Conservation (phyloP, 78 protist species). For the Tieghemostelium lacteum region DNA sequence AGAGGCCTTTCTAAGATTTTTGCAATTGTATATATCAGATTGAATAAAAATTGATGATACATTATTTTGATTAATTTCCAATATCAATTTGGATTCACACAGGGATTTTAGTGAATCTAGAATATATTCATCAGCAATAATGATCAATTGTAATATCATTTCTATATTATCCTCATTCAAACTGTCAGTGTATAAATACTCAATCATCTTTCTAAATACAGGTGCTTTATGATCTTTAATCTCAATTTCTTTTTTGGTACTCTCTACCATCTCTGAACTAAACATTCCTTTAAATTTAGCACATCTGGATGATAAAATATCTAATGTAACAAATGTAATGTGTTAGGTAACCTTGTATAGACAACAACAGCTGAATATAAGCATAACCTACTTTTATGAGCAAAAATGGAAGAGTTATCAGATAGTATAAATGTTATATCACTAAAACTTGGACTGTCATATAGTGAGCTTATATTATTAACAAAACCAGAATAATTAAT, state of each 20-base stretch:
- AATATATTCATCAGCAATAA: constrained; percentile 73
- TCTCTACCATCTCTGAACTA: constrained; percentile 37
- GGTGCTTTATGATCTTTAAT: constrained; percentile 20
- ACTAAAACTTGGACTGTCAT: constrained; percentile 22
- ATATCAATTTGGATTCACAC: constrained; percentile 39
- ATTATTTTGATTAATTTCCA: constrained; percentile 40
- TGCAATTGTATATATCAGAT: constrained; percentile 54
- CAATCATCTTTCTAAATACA: constrained; percentile 73
- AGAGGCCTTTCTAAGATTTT: constrained; percentile 20
- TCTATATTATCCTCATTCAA: constrained; percentile 42
- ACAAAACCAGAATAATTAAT: background rate
- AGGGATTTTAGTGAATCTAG: constrained; percentile 41
- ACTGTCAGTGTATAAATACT: constrained; percentile 41
- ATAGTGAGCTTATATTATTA: constrained; percentile 17
- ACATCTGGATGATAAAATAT: constrained; percentile 65
- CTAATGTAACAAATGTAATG: background rate
- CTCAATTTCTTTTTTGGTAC: constrained; percentile 35
- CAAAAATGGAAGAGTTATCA: constrained; percentile 25
- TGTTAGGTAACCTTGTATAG: background rate
- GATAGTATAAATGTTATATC: constrained; percentile 35
- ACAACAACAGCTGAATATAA: background rate
- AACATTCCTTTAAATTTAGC: constrained; percentile 70
- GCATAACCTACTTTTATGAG: constrained; percentile 39
- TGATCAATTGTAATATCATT: constrained; percentile 27
- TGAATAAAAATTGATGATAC: constrained; percentile 26